Percentiles rank a stretch among this genome's conserved stretches.
These are phyloP conservation scores for Cenchrus fungigraminus DNA, from an alignment of 176 grass and related monocot species.

Conservation along the genomic window DNA sequence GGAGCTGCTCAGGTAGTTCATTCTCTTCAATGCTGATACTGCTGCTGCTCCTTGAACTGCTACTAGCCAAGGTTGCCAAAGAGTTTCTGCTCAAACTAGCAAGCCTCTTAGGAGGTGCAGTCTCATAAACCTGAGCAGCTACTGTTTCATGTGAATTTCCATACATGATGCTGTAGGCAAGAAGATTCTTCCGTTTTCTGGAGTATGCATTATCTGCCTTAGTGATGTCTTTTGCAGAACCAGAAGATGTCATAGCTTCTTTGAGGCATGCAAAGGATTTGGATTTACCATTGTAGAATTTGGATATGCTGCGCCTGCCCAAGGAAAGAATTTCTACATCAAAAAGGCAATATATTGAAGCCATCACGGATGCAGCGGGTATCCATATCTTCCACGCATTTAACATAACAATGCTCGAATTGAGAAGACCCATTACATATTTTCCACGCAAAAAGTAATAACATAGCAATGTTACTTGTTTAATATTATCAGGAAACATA, in stretches of 20 bases:
- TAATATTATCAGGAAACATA: constrained; percentile 17
- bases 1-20: constrained; percentile 17
- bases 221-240: constrained; percentile 59
- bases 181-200: constrained; percentile 66
- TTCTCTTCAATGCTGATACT: constrained; percentile 46
- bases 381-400: not conserved
- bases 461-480: not conserved
- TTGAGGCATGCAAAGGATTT: constrained; percentile 73
- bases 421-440: not conserved
- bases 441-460: not conserved
- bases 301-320: constrained; percentile 66
- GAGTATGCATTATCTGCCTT: constrained; percentile 68
- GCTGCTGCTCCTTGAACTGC: constrained; percentile 56
- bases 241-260: constrained; percentile 52
- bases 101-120: constrained; percentile 32
- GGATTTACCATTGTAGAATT: constrained; percentile 77
- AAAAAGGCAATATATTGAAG: not conserved
- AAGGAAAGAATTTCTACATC: not conserved
- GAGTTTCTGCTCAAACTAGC: constrained; percentile 46
- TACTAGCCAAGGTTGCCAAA: constrained; percentile 28
- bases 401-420: constrained; percentile 12
- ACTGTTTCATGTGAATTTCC: constrained; percentile 33
- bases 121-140: constrained; percentile 28
- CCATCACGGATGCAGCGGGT: not conserved
- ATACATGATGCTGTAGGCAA: constrained; percentile 62